Evolutionary conservation across 805 yeast species (phyloP).

Genomic region (Saccharomycopsis javanensis): DNA sequence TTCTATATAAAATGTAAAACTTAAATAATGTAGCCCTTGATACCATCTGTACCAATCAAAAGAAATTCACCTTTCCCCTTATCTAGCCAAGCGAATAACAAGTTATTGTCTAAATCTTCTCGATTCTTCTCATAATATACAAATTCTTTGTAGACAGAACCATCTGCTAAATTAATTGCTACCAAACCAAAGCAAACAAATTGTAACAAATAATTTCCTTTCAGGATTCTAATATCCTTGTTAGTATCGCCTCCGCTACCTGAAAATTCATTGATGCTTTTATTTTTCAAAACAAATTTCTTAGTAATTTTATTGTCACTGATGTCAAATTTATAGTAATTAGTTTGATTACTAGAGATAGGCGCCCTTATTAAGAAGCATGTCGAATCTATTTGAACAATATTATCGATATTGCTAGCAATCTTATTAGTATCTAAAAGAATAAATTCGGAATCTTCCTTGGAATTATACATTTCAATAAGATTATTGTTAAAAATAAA

Average conservation of each 20-base stretch:
- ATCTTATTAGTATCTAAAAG: neutral
- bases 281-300: neutral
- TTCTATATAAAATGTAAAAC: neutral
- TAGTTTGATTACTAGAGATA: neutral
- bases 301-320: neutral
- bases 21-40: neutral
- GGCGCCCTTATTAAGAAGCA: neutral
- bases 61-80: neutral
- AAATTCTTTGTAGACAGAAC: neutral
- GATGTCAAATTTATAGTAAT: neutral
- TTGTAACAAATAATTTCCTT: neutral
- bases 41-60: neutral
- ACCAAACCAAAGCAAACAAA: neutral
- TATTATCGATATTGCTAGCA: neutral
- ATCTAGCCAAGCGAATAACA: neutral
- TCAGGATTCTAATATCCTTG: neutral
- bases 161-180: neutral
- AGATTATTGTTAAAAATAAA: constrained; percentile 2
- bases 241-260: neutral
- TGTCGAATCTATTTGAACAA: neutral
- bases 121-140: neutral
- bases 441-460: neutral
- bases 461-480: neutral
- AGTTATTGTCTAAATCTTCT: neutral
- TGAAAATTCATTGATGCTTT: neutral